Base-by-base conservation (phyloP, 1,284 basidiomycete genomes). In the Ustilago bromivora region DNA sequence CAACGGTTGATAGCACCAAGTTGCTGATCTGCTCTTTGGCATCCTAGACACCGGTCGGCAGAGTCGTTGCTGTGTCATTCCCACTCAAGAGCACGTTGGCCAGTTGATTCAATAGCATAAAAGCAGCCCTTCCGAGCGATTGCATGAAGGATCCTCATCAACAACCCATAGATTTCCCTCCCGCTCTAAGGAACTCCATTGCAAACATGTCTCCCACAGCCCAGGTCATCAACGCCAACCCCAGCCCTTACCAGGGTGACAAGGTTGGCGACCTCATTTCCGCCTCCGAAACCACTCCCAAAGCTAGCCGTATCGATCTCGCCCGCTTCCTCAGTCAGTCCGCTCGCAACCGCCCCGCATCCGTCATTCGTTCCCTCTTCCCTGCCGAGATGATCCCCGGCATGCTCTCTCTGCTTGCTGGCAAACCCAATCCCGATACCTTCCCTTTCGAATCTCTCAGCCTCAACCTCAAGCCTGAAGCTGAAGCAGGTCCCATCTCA, bases 391-490 rank as follows among this genome's bases (percentile, higher is more conserved):
- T 88, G 23, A 89, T 87, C 2, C 94, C 94, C 0, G 93, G 93
- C 4, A 87, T 96, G 74, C 92, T 98, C 64, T 95, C 94, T 17
- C 89, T 97, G 67, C 84, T 88, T 28, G 89, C 89, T 11, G 89
- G 89, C 40, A 88, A 89, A 87, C 96, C 96, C 32, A 96, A 96
- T 84, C 90, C 92, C n/a, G 88, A 89, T 4, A 93, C 94, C 17
- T 98, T 98, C 88, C 96, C 96, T 1, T 92, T 98, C 86, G 91
- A 91, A 8, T 91, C 91, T 1, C 87, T 97, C 76, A 90, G 89
- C 35, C 82, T 89, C 66, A 87, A 87, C 69, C 83, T 90, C 73
- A 89, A 89, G 81, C 61, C 71, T 32, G 64, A 64, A n/a, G 73
- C 65, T 43, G 71, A 71, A 34, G 59, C 69, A 12, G 77, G 73